Evolutionary conservation across 2,329 filamentous ascomycete genomes (phyloP).

Genomic region (Exophiala phaeomuriformis): DNA sequence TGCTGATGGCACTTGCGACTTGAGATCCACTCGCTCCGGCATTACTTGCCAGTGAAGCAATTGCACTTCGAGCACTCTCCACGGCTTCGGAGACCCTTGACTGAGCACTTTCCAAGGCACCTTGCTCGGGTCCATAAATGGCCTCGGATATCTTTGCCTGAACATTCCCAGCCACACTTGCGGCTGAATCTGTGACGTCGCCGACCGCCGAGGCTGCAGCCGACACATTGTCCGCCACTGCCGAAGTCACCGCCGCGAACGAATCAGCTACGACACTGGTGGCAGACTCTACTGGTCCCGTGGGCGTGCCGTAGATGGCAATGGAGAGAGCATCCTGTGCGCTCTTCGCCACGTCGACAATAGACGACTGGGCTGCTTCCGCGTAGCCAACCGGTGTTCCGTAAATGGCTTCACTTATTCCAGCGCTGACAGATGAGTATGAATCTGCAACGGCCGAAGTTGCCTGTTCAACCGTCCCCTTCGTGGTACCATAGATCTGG

Average conservation of each 20-base stretch:
- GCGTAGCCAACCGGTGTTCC: constrained; percentile 47
- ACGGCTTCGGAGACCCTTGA: constrained; percentile 30
- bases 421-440: constrained; percentile 41
- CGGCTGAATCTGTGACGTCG: constrained; percentile 17
- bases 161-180: constrained; percentile 20
- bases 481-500: constrained; percentile 52
- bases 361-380: constrained; percentile 47
- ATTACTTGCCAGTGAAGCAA: constrained; percentile 31
- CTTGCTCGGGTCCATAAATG: constrained; percentile 42
- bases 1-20: constrained; percentile 35
- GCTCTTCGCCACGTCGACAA: constrained; percentile 48
- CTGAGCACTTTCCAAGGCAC: constrained; percentile 33
- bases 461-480: constrained; percentile 48
- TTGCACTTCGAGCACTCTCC: constrained; percentile 33
- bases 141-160: constrained; percentile 36
- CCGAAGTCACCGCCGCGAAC: constrained; percentile 42
- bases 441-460: constrained; percentile 48
- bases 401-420: constrained; percentile 50
- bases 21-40: constrained; percentile 27
- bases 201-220: constrained; percentile 28
- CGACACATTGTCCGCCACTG: constrained; percentile 38
- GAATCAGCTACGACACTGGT: constrained; percentile 38
- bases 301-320: constrained; percentile 52
- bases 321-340: constrained; percentile 50
- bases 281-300: constrained; percentile 41